Conservation (phyloP, 1,284 basidiomycete genomes). For the Trametes versicolor region DNA sequence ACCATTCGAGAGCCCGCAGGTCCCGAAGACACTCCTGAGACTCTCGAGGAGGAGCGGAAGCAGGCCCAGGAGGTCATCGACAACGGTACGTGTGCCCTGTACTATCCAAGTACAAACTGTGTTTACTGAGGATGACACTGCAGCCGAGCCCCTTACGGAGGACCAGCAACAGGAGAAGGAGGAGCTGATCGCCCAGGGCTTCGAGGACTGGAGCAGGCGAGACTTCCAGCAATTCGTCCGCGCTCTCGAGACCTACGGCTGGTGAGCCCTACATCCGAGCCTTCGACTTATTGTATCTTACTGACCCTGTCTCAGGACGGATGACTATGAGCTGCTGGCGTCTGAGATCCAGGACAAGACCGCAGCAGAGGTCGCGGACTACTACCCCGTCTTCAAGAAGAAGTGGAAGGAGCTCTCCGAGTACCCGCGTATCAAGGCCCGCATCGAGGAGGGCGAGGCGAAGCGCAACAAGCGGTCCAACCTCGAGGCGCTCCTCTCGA, state of each 20-base stretch:
- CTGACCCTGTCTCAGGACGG: slow-evolving; percentile 57
- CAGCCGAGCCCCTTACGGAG: slow-evolving; percentile 89
- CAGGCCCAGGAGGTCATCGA: slow-evolving; percentile 91
- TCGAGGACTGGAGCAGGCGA: slow-evolving; percentile 90
- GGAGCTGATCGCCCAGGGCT: slow-evolving; percentile 80
- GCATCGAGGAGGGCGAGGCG: slow-evolving; percentile 86
- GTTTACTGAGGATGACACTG: slow-evolving; percentile 10
- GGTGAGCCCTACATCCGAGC: slow-evolving; percentile 55
- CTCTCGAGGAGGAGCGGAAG: slow-evolving; percentile 84
- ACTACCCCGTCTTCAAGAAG: slow-evolving; percentile 90
- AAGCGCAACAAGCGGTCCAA: slow-evolving; percentile 90
- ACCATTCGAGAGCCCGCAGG: slow-evolving; percentile 75
- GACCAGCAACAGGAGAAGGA: slow-evolving; percentile 88
- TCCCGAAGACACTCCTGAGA: slow-evolving; percentile 83
- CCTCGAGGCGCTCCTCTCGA: slow-evolving; percentile 78
- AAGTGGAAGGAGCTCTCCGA: slow-evolving; percentile 91
- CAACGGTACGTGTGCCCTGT: slow-evolving; percentile 57
- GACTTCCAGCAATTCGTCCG: slow-evolving; percentile 95
- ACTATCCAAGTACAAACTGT: not conserved
- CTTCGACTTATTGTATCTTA: slow-evolving; percentile 9
- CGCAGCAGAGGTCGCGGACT: slow-evolving; percentile 82
- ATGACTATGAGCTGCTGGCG: slow-evolving; percentile 82
- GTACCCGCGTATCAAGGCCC: slow-evolving; percentile 82
- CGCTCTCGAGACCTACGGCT: slow-evolving; percentile 88
- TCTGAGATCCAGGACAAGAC: slow-evolving; percentile 91